Base-by-base conservation (phyloP, 768 basidiomycete genomes). In the Russula griseocarnosa region DNA sequence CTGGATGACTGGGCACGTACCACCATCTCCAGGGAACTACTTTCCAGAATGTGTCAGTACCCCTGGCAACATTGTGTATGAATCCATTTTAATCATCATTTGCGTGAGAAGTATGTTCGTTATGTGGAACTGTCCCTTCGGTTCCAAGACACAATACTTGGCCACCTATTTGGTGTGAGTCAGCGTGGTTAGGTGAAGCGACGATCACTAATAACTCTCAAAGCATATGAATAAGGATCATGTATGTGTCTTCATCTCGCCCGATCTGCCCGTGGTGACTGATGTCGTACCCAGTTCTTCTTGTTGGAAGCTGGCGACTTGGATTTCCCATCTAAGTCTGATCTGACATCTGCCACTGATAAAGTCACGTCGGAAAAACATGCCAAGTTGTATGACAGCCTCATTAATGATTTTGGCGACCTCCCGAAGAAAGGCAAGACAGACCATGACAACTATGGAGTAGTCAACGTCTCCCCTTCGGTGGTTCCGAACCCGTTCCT, bases 401-500 rank as follows among this genome's bases (percentile, higher is more conserved):
- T 95, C 28, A 71, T 87, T 58, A 73, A 82, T 54, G 88, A 91
- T 66, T 92, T 89, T 73, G 73, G 76, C 11, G 79, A 80, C 34
- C 79, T 94, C 59, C 86, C 86, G 8, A 81, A 80, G 59, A 71
- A 79, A 26, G 69, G 71, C 20, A 79, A 80, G 58, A 69, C 82
- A 47, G 82, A 87, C 70, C 71, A 84, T 67, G 85, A 83, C 69
- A 79, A 87, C 65, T 92, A 87, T 69, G 84, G 83, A 4, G 85
- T 90, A 40, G 81, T 93, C 66, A 93, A 91, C 71, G 88, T 92
- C 30, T 82, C 83, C 40, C 90, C 94, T 5, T 83, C 90, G 38
- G 84, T 94, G 24, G 88, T 94, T 60, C 92, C 93, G n/a, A 92
- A 92, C 62, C 86, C 86, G 20, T 97, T 90, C 75, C 74, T 90